A percentile compares a stretch with the other conserved stretches of the same genome.
Evolutionary conservation across 78 protist species (phyloP).

Genomic region (Paulinella micropora): DNA sequence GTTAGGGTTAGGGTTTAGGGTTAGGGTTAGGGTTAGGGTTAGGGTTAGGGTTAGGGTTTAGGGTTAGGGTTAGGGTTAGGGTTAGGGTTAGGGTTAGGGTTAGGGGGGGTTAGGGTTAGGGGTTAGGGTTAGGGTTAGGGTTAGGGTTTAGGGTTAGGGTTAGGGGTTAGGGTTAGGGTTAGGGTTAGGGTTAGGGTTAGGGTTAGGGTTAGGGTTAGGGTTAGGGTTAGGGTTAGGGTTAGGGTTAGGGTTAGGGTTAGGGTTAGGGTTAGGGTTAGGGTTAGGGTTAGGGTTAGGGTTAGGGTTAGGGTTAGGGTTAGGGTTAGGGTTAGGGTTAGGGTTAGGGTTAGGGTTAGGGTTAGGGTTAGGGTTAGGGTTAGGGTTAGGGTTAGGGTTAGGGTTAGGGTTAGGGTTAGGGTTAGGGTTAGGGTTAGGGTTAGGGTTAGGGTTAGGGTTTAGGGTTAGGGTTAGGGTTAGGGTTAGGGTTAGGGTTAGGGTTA

Average conservation of each 20-base stretch:
- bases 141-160: too few species aligned
- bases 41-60: not conserved
- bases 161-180: too few species aligned
- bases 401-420: conserved; percentile 19
- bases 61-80: not conserved
- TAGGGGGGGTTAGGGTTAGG: too few species aligned
- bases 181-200: too few species aligned
- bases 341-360: conserved; percentile 19
- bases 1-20: too few species aligned
- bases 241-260: not conserved
- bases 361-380: conserved; percentile 19
- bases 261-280: conserved; percentile 20
- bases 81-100: too few species aligned
- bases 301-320: conserved; percentile 19
- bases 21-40: not conserved
- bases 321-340: conserved; percentile 20
- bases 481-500: not conserved
- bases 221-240: conserved; percentile 13
- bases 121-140: too few species aligned
- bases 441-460: not conserved
- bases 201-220: not conserved
- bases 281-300: conserved; percentile 19
- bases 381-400: conserved; percentile 20
- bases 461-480: conserved; percentile 19
- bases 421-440: not conserved